These are phyloP conservation scores for Aspergillus pseudoterreus DNA, from an alignment of 2,329 filamentous ascomycete species.

Conservation along the genomic window DNA sequence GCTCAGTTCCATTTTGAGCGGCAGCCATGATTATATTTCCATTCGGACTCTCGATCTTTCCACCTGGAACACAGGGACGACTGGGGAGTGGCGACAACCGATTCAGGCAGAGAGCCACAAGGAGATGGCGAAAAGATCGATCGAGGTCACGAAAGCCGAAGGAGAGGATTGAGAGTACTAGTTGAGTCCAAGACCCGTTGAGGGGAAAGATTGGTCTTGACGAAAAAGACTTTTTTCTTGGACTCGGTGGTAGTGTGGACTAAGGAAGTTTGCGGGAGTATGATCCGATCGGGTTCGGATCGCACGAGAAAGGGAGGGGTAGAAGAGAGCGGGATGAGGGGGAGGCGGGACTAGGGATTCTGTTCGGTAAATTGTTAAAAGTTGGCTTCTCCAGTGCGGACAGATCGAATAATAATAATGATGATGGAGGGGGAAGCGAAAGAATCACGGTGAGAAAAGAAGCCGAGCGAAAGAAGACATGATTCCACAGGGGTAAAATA, in stretches of 20 bases:
- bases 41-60: conserved; percentile 24
- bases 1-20: conserved; percentile 46
- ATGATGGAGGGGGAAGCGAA: background rate
- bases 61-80: background rate
- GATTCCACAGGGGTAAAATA: conserved; percentile 7
- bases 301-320: conserved; percentile 9
- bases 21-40: conserved; percentile 41
- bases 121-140: no score
- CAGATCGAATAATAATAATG: background rate
- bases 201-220: background rate
- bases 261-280: conserved; percentile 36
- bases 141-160: conserved; percentile 1
- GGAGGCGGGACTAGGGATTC: conserved; percentile 4
- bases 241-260: conserved; percentile 23
- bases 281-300: conserved; percentile 22
- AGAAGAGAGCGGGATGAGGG: conserved; percentile 12
- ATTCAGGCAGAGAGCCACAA: background rate
- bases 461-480: background rate
- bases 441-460: conserved; percentile 4
- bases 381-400: background rate
- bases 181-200: no score
- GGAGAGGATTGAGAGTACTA: background rate
- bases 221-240: conserved; percentile 2
- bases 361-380: background rate
- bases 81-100: background rate